A percentile compares a stretch with the other conserved stretches of the same genome.
These are phyloP conservation scores for Suillus americanus DNA, from an alignment of 768 basidiomycete genomes.

Conservation along the genomic window DNA sequence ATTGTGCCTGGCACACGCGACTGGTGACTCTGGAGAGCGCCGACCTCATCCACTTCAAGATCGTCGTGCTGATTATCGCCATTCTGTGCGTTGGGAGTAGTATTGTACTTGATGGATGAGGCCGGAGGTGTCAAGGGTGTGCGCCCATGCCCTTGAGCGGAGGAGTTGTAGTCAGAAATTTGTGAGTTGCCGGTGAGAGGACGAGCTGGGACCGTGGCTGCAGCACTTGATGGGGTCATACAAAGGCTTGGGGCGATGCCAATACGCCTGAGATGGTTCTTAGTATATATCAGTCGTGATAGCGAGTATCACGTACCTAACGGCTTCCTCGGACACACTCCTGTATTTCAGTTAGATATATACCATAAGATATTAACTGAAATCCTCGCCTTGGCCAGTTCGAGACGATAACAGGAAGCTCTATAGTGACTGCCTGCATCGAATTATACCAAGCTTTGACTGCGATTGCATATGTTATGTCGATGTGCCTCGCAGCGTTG, in stretches of 20 bases:
- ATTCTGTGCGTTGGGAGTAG: constrained; percentile 25
- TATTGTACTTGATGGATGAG: constrained; percentile 28
- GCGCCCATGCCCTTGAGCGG: constrained; percentile 14
- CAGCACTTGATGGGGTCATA: constrained; percentile 27
- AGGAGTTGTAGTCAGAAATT: constrained; percentile 10
- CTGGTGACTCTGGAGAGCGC: constrained; percentile 16
- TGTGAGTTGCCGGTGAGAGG: constrained; percentile 22
- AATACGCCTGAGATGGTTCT: constrained; percentile 41
- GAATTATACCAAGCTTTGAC: constrained; percentile 79
- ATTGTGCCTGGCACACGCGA: constrained; percentile 16
- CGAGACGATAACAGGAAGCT: constrained; percentile 77
- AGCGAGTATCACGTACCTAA: constrained; percentile 36
- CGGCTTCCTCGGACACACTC: constrained; percentile 69
- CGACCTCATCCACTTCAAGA: constrained; percentile 22
- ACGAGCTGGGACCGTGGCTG: constrained; percentile 29
- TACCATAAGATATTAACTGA: constrained; percentile 1
- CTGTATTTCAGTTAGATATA: constrained; percentile 36
- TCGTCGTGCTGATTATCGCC: constrained; percentile 13
- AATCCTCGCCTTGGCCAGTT: constrained; percentile 78
- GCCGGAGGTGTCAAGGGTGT: constrained; percentile 13
- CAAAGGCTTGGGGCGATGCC: constrained; percentile 45
- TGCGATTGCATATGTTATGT: constrained; percentile 76
- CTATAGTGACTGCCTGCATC: constrained; percentile 62
- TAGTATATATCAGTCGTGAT: not conserved
- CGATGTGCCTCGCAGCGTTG: constrained; percentile 80